Evolutionary conservation across 768 basidiomycete species (phyloP).

Genomic region (Russula sp.): DNA sequence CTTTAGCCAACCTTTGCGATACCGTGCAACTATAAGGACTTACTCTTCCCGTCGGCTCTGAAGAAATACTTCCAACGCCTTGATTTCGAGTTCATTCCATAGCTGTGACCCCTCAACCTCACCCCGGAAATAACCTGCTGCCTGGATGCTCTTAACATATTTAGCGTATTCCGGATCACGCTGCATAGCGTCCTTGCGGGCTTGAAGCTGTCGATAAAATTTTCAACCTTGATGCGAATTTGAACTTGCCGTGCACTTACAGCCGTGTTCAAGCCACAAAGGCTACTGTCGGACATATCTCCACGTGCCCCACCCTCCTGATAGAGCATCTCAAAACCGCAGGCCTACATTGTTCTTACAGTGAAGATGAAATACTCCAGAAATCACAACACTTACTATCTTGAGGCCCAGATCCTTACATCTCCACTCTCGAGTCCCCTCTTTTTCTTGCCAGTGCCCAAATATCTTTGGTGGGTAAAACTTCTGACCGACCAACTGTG

Average conservation of each 20-base stretch:
- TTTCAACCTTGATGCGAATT: neutral
- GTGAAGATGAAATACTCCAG: neutral
- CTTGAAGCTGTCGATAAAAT: constrained; percentile 43
- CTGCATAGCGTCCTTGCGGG: constrained; percentile 59
- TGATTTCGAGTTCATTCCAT: constrained; percentile 70
- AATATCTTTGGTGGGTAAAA: constrained; percentile 91
- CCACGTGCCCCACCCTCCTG: constrained; percentile 68
- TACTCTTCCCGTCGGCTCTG: constrained; percentile 62
- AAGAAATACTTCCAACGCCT: constrained; percentile 63
- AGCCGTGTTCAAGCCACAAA: constrained; percentile 40
- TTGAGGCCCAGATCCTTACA: constrained; percentile 91
- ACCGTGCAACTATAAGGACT: constrained; percentile 29
- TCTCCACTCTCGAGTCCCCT: constrained; percentile 63
- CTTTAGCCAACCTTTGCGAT: neutral
- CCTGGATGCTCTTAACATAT: constrained; percentile 62
- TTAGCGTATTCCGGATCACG: constrained; percentile 60
- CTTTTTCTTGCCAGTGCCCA: constrained; percentile 58
- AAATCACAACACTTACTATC: constrained; percentile 46
- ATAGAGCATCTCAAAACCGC: constrained; percentile 96
- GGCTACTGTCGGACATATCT: constrained; percentile 33
- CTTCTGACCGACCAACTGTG: constrained; percentile 85
- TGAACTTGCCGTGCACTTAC: constrained; percentile 34
- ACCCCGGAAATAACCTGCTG: constrained; percentile 69
- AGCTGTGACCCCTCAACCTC: constrained; percentile 70
- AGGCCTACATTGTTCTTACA: constrained; percentile 47